These are phyloP conservation scores for Neofusicoccum sp. DNA, from an alignment of 2,329 filamentous ascomycete species.

Conservation along the genomic window DNA sequence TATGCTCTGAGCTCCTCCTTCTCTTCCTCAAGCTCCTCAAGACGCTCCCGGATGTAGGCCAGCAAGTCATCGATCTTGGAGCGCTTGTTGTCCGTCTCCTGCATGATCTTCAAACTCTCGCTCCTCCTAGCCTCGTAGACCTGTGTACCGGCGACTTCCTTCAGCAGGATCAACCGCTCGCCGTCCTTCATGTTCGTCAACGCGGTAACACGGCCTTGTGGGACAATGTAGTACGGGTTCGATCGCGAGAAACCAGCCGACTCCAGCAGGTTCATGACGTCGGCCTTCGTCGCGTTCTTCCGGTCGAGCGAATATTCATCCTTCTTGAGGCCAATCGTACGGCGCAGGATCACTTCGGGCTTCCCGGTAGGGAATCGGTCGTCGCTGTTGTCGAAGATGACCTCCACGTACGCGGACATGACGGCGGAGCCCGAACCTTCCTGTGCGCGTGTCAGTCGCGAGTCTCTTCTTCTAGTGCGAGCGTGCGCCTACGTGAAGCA, in stretches of 20 bases:
- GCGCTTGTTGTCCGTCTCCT: conserved; percentile 91
- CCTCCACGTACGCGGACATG: conserved; percentile 99
- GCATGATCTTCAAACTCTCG: conserved; percentile 95
- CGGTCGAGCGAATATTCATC: conserved; percentile 97
- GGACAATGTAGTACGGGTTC: conserved; percentile 98
- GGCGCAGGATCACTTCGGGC: conserved; percentile 83
- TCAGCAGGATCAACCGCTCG: conserved; percentile 83
- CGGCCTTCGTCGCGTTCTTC: conserved; percentile 90
- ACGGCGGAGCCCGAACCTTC: conserved; percentile 97
- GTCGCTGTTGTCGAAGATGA: conserved; percentile 97
- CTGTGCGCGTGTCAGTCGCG: conserved; percentile 30
- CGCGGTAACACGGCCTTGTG: conserved; percentile 91
- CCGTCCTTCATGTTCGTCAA: conserved; percentile 99
- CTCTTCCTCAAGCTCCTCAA: conserved; percentile 89
- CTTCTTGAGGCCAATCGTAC: conserved; percentile 96
- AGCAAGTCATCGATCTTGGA: conserved; percentile 91
- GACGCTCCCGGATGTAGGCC: conserved; percentile 84
- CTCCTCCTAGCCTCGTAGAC: conserved; percentile 90
- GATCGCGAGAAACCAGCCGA: conserved; percentile 95
- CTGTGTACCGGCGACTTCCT: conserved; percentile 97
- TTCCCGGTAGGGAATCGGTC: conserved; percentile 92
- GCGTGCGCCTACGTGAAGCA: conserved; percentile 67
- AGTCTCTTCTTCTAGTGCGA: too few relatives aligned
- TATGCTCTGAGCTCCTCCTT: conserved; percentile 93
- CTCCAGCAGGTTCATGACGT: conserved; percentile 93